Evolutionary conservation across 345 rosid genomes (phyloP).

Genomic region (Gossypium stocksii): DNA sequence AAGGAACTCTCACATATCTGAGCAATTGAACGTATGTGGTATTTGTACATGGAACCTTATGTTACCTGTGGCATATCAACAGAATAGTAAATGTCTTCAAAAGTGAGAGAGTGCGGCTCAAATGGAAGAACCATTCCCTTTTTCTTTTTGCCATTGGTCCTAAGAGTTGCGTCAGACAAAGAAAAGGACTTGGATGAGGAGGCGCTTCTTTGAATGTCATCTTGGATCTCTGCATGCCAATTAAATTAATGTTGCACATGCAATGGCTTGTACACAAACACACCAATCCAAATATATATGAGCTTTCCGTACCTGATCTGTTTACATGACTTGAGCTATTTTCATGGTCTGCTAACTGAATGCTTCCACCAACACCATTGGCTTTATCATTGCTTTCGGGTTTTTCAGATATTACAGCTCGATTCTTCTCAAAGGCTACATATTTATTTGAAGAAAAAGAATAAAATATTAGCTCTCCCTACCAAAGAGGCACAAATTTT

Average conservation of each 20-base stretch:
- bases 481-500: conserved; percentile 12
- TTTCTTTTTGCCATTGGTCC: conserved; percentile 22
- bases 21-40: neutral
- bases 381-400: conserved; percentile 23
- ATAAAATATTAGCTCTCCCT: neutral
- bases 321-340: conserved; percentile 18
- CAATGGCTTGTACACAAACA: neutral
- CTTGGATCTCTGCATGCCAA: conserved; percentile 12
- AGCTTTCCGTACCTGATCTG: conserved; percentile 20
- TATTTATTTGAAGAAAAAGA: neutral
- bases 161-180: conserved; percentile 18
- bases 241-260: neutral
- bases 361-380: conserved; percentile 28
- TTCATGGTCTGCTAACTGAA: conserved; percentile 26
- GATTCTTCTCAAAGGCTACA: conserved; percentile 61
- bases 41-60: neutral
- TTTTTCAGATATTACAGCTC: conserved; percentile 45
- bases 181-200: conserved; percentile 15
- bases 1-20: neutral
- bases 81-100: conserved; percentile 52
- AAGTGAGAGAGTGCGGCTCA: conserved; percentile 56
- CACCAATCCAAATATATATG: neutral
- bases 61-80: conserved; percentile 79
- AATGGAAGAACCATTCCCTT: conserved; percentile 80
- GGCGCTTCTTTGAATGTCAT: conserved; percentile 14